phyloP scores from a whole-genome alignment of 139 green algal genomes.

The Chlamydomonas schloesseri region DNA sequence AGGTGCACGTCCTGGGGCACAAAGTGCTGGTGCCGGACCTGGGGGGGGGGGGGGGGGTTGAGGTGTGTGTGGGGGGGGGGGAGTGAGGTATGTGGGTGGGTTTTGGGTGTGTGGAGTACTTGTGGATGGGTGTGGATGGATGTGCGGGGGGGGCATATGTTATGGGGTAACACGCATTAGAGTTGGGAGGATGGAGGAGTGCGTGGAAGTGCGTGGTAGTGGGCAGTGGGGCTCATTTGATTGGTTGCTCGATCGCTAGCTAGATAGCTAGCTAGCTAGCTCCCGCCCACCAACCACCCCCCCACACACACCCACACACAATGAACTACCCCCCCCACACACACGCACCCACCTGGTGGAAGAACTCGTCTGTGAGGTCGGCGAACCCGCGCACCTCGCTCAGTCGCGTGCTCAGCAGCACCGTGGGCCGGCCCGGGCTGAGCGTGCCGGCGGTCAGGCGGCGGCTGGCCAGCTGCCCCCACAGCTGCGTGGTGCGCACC shows the following conservation, averaged over 20 bases:
- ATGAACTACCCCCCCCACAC: neutral
- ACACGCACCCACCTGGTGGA: conserved; percentile 42
- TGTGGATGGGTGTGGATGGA: too few relatives aligned
- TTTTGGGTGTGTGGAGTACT: neutral
- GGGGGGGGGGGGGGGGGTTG: neutral
- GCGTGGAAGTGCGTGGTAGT: too few relatives aligned
- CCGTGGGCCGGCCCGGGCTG: conserved; percentile 48
- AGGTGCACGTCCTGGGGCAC: conserved; percentile 49
- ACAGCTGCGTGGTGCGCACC: conserved; percentile 76
- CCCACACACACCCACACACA: neutral
- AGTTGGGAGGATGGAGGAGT: too few relatives aligned
- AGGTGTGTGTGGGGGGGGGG: neutral
- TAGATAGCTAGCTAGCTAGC: too few relatives aligned
- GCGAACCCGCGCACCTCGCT: conserved; percentile 81
- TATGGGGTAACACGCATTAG: too few relatives aligned
- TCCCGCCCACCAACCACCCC: too few relatives aligned
- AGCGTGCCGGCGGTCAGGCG: conserved; percentile 23
- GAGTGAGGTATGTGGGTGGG: neutral
- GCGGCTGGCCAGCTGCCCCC: conserved; percentile 70
- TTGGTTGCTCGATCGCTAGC: too few relatives aligned
- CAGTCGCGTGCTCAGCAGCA: conserved; percentile 77
- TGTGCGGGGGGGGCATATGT: too few relatives aligned
- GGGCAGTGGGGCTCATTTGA: too few relatives aligned
- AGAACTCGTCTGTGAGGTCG: conserved; percentile 83
- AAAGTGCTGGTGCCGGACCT: conserved; percentile 32